Base-by-base conservation (phyloP, 169 alveolate genomes). In the Cryptosporidium ubiquitum region DNA sequence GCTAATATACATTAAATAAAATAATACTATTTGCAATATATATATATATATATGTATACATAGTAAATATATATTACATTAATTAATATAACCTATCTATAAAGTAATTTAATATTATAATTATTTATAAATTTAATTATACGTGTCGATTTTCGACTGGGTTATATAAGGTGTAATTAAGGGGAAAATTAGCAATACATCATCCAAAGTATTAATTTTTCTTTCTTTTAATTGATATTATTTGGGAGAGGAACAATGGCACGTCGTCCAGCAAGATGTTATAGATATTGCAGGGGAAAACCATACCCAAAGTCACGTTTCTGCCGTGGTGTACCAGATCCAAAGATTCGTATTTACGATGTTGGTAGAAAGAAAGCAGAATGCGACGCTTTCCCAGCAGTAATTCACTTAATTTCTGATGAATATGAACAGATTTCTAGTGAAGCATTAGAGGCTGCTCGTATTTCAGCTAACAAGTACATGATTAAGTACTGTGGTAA, bases 401-500 rank as follows among this genome's bases (percentile, higher is more conserved):
- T 96, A 44, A 98, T 97, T 39, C 99, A 99, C 92, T 92, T 99
- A 91, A 98, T 98, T 70, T 99, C 99, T 40, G 99, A 97, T 75
- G 99, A 99, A 94, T 96, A 97, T 92, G 99, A 99, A 92, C 99
- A 99, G 94, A 84, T 93, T 31, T 96, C 99, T 26, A 96, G 99
- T n/a, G 99, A 99, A 93, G 99, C 99, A 5, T 94, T 99, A 42
- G 99, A 99, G 94, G 99, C 99, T 18, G 99, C 99, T 68, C 99
- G 99, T 92, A 97, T 99, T 68, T 97, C 99, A 84, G 99, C 99
- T 85, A 98, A 98, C 98, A 97, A 97, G 96, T 97, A 97, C 96
- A 95, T 98, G 99, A 93, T 96, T 84, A 97, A 96, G 94, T 94
- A 94, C 92, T 97, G 98, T 91, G 99, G 99, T 73, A 97, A 98